Conservation (phyloP, 768 basidiomycete genomes). For the Pholiota conissans region DNA sequence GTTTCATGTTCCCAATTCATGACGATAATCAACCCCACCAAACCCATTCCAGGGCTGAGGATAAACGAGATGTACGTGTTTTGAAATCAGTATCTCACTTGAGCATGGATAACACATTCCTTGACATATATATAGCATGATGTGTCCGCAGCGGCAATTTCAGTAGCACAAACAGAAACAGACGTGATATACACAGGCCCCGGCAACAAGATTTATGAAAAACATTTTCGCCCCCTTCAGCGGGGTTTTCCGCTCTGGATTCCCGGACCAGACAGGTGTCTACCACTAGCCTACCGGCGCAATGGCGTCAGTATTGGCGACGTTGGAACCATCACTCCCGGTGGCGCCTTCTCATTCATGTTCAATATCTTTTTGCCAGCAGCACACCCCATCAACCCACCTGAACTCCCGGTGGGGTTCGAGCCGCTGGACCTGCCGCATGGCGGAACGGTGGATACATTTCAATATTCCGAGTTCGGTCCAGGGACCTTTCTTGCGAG, state of each 20-base stretch:
- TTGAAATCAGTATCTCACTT: too few relatives aligned
- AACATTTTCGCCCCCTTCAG: slow-evolving; percentile 8
- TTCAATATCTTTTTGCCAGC: slow-evolving; percentile 16
- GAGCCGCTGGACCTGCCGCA: slow-evolving; percentile 4
- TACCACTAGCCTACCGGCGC: slow-evolving; percentile 11
- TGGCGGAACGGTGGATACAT: slow-evolving; percentile 4
- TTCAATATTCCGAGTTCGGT: slow-evolving; percentile 6
- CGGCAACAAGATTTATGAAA: slow-evolving; percentile 11
- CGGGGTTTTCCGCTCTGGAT: slow-evolving; percentile 16
- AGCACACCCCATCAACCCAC: slow-evolving; percentile 13
- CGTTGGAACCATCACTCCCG: slow-evolving; percentile 14
- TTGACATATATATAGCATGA: too few relatives aligned
- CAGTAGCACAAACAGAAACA: too few relatives aligned
- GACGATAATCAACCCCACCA: too few relatives aligned
- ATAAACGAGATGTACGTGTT: too few relatives aligned
- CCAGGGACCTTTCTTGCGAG: slow-evolving; percentile 9
- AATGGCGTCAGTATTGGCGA: slow-evolving; percentile 16
- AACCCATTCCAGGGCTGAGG: too few relatives aligned
- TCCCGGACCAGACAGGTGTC: slow-evolving; percentile 9
- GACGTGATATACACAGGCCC: too few relatives aligned
- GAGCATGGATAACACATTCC: too few relatives aligned
- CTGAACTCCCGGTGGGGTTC: slow-evolving; percentile 9
- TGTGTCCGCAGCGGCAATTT: too few relatives aligned
- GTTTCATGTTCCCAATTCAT: too few relatives aligned
- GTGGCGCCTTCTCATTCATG: slow-evolving; percentile 14